Conservation (phyloP, 306 rosid genomes). For the Rosa chinensis region DNA sequence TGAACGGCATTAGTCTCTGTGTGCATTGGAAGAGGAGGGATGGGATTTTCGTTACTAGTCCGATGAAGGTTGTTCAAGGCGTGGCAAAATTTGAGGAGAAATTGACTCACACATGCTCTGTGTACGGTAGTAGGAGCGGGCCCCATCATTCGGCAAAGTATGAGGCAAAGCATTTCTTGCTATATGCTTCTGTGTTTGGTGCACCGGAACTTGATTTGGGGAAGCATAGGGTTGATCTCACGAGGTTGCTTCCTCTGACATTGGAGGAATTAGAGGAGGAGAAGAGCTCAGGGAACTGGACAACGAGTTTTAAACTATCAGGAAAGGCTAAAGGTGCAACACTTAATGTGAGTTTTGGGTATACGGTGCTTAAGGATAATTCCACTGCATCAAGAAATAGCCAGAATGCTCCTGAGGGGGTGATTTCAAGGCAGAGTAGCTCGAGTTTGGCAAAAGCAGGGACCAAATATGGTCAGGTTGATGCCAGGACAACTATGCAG, state of each 20-base stretch:
- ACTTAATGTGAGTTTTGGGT: slow-evolving; percentile 89
- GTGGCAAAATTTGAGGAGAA: slow-evolving; percentile 61
- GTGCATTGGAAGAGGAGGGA: slow-evolving; percentile 87
- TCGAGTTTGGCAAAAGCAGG: slow-evolving; percentile 29
- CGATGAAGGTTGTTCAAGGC: slow-evolving; percentile 61
- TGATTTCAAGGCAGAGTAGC: slow-evolving; percentile 37
- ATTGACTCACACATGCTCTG: slow-evolving; percentile 62
- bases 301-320: slow-evolving; percentile 69
- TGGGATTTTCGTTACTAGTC: slow-evolving; percentile 60
- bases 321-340: slow-evolving; percentile 76
- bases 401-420: slow-evolving; percentile 27
- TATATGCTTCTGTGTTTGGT: slow-evolving; percentile 64
- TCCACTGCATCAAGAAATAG: slow-evolving; percentile 32
- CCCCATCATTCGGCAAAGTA: slow-evolving; percentile 82
- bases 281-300: slow-evolving; percentile 76
- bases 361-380: slow-evolving; percentile 55
- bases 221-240: slow-evolving; percentile 82
- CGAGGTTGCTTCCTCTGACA: slow-evolving; percentile 83
- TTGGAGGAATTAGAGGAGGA: slow-evolving; percentile 87
- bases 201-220: slow-evolving; percentile 75
- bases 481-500: slow-evolving; percentile 44
- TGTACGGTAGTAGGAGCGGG: slow-evolving; percentile 75
- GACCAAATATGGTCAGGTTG: slow-evolving; percentile 39
- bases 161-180: slow-evolving; percentile 75
- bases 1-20: slow-evolving; percentile 49